These are phyloP conservation scores for Phytophthora vignae DNA, from an alignment of 352 stramenopile species.

Conservation along the genomic window DNA sequence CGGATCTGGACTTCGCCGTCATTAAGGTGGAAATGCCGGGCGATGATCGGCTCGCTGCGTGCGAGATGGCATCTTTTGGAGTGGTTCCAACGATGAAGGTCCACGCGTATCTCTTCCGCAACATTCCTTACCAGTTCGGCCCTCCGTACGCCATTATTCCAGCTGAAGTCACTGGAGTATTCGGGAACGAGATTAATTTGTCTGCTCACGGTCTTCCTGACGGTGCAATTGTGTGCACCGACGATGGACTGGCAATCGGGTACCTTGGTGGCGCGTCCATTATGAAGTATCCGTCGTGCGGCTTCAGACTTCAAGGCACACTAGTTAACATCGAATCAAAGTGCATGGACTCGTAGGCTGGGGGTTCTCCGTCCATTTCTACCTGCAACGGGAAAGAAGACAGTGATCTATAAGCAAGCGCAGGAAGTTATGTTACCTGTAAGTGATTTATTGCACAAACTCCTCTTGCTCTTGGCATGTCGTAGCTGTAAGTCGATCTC, in stretches of 20 bases:
- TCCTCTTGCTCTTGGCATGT: too few species aligned
- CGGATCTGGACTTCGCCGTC: constrained; percentile 33
- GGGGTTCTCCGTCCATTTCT: background rate
- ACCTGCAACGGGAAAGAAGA: too few species aligned
- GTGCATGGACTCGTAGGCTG: background rate
- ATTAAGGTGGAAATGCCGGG: constrained; percentile 25
- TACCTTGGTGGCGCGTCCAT: background rate
- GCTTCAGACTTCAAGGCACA: background rate
- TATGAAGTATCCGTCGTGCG: background rate
- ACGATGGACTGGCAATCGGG: background rate
- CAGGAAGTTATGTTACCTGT: too few species aligned
- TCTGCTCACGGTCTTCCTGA: background rate
- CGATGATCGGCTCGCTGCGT: background rate
- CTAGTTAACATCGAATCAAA: background rate
- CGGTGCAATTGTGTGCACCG: background rate
- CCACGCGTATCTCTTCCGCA: background rate
- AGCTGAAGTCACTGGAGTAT: background rate
- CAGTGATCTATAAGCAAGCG: too few species aligned
- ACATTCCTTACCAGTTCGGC: background rate
- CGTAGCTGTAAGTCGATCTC: too few species aligned
- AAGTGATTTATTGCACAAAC: too few species aligned
- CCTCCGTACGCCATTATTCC: background rate
- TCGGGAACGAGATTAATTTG: background rate
- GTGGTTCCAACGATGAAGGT: background rate
- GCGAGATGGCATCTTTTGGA: background rate